Evolutionary conservation across 2,329 filamentous ascomycete genomes (phyloP).

Genomic region (Beauveria medogensis): DNA sequence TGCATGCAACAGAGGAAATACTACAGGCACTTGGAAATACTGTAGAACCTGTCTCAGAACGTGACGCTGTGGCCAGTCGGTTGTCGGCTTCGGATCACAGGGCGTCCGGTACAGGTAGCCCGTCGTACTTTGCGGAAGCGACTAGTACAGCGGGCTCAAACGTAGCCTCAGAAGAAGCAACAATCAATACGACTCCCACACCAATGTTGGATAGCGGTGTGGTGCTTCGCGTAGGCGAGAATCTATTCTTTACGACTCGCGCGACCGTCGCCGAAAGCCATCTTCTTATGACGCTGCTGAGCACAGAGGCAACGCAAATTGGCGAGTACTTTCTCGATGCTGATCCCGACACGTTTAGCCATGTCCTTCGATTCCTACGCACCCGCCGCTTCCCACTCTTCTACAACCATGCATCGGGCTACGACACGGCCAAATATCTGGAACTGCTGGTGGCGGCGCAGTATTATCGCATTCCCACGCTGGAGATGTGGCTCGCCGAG

Average conservation of each 20-base stretch:
- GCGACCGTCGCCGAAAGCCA: slow-evolving; percentile 13
- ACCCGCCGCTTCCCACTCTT: slow-evolving; percentile 26
- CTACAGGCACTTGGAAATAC: not conserved
- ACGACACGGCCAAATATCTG: slow-evolving; percentile 28
- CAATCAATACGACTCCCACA: not conserved
- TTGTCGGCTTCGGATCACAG: not conserved
- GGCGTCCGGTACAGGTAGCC: not conserved
- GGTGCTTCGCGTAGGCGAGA: slow-evolving; percentile 12
- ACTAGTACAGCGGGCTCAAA: not conserved
- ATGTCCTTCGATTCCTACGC: slow-evolving; percentile 28
- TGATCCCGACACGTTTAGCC: slow-evolving; percentile 27
- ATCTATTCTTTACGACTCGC: slow-evolving; percentile 15
- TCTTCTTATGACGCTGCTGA: slow-evolving; percentile 14
- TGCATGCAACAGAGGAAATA: not conserved
- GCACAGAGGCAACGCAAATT: slow-evolving; percentile 13
- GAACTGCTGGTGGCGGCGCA: slow-evolving; percentile 24
- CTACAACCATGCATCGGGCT: slow-evolving; percentile 21
- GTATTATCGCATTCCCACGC: slow-evolving; percentile 22
- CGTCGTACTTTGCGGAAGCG: not conserved
- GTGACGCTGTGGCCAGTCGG: not conserved
- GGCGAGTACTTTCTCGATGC: slow-evolving; percentile 29
- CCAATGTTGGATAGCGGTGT: not conserved
- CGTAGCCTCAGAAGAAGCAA: not conserved
- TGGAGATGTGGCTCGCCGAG: slow-evolving; percentile 19
- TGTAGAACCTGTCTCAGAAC: not conserved